Evolutionary conservation across 2,329 filamentous ascomycete species (phyloP), one percentile per base, ranked within the genome.

Genomic region (Ascochyta clinopodiicola): DNA sequence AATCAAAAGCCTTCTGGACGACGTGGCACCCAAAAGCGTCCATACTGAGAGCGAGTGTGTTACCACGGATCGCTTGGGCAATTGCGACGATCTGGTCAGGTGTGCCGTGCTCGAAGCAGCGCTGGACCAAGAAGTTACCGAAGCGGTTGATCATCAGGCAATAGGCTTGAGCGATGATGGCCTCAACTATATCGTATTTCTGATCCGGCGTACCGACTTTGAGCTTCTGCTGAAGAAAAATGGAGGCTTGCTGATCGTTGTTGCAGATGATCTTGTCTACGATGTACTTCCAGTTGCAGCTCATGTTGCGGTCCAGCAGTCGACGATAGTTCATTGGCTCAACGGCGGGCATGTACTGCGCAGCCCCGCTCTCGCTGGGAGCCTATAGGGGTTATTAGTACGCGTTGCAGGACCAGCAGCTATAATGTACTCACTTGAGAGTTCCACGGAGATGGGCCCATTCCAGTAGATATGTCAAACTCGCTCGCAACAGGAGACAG

Each of bases 261-360:
- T 93, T 97, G 85, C 92, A 96, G 64, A 99, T 93, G 73, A 99
- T 99, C 82, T 98, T 98, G 80, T 99, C 94, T 51, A 99, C 95
- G 67, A 99, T 97, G 75, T 96, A 97, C 79, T 95, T 96, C 95
- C 94, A 99, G 80, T 99, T 96, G 79, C 94, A 98, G 70, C 91
- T 96, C 77, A 96, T 92, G 73, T 94, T 96, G 71, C 93, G 92
- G 72, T 99, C 95, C 42, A 98, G 86, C 35, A 99, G 84, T 51
- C 93, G 92, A 57, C 95, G 92, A 71, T 98, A 99, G 77, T 99
- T 98, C 68, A 98, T 84, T 10, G 94, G 95, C 77, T 99, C 95
- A 6, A 90, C 90, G 3, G 92, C 89, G 10, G 90, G 88, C 25
- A 97, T 80, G 72, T 96, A 97, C 1, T 91, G 95, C 24, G 66